Percentiles rank a stretch among this genome's conserved stretches.
Evolutionary conservation across 1,284 basidiomycete genomes (phyloP).

Genomic region (Puccinia hordei): DNA sequence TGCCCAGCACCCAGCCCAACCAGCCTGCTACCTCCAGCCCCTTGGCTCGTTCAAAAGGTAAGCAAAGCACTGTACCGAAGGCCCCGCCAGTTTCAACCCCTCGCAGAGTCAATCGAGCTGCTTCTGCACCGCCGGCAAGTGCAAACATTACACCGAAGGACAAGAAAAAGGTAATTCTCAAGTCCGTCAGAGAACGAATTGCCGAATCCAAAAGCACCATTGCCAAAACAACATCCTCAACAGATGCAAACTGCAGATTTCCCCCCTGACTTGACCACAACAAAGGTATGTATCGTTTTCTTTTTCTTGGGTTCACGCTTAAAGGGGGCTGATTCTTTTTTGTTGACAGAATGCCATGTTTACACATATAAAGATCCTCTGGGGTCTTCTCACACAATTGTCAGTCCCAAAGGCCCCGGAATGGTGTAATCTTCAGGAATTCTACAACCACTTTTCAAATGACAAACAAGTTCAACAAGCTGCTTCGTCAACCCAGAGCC

Average conservation of each 20-base stretch:
- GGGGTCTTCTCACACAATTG: constrained; percentile 26
- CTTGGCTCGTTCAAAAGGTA: no score
- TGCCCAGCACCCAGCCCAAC: no score
- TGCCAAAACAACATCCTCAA: constrained; percentile 26
- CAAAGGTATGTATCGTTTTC: constrained; percentile 1
- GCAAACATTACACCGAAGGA: no score
- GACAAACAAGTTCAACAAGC: neutral
- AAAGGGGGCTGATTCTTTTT: neutral
- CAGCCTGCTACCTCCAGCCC: no score
- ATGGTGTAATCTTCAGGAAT: constrained; percentile 1
- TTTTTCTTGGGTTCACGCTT: neutral
- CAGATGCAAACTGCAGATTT: no score
- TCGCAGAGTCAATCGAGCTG: no score
- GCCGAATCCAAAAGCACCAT: neutral
- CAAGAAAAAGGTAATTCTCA: no score
- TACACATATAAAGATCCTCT: constrained; percentile 30
- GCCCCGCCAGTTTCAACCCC: no score
- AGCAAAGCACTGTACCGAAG: no score
- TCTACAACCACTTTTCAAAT: constrained; percentile 18
- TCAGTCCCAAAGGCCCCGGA: neutral
- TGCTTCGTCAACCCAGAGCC: no score
- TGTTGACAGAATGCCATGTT: constrained; percentile 15
- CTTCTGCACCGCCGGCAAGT: no score
- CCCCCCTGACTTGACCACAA: constrained; percentile 2
- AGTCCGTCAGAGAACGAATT: no score